Conservation (phyloP, 129 eudicot genomes). For the Pulicaria dysenterica region DNA sequence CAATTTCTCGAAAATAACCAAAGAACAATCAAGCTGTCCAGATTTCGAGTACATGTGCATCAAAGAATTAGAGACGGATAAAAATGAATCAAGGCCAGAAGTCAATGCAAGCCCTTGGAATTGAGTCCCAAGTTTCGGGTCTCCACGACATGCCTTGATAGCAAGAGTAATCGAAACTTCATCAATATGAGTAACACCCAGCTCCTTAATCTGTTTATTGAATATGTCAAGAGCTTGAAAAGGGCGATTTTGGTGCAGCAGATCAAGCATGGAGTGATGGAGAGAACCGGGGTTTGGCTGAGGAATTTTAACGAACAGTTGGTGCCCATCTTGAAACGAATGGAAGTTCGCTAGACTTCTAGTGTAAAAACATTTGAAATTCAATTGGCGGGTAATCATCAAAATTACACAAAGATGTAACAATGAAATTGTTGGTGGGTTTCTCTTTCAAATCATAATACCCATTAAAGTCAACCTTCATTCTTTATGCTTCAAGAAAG, state of each 20-base stretch:
- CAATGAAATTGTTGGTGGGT: neutral
- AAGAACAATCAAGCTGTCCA: slow-evolving; percentile 46
- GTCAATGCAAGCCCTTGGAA: slow-evolving; percentile 68
- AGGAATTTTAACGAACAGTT: slow-evolving; percentile 66
- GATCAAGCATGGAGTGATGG: slow-evolving; percentile 59
- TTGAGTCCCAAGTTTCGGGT: slow-evolving; percentile 55
- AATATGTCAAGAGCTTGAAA: slow-evolving; percentile 58
- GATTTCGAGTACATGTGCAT: slow-evolving; percentile 81
- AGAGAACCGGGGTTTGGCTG: slow-evolving; percentile 36
- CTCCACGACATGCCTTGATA: slow-evolving; percentile 70
- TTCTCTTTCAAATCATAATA: neutral
- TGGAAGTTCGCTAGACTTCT: neutral
- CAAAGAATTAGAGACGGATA: slow-evolving; percentile 68
- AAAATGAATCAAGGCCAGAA: slow-evolving; percentile 52
- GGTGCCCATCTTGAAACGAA: slow-evolving; percentile 53
- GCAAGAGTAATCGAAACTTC: slow-evolving; percentile 71
- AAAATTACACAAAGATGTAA: neutral
- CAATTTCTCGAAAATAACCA: slow-evolving; percentile 47
- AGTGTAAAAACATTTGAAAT: slow-evolving; percentile 28
- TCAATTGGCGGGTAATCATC: slow-evolving; percentile 68
- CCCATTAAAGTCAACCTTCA: neutral
- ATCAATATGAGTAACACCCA: slow-evolving; percentile 50
- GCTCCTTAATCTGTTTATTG: slow-evolving; percentile 43
- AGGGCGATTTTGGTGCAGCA: slow-evolving; percentile 46
- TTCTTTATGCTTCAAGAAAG: neutral